Percentiles rank a stretch among this genome's conserved stretches.
Evolutionary conservation across 805 yeast species (phyloP).

Genomic region (Millerozyma miso): DNA sequence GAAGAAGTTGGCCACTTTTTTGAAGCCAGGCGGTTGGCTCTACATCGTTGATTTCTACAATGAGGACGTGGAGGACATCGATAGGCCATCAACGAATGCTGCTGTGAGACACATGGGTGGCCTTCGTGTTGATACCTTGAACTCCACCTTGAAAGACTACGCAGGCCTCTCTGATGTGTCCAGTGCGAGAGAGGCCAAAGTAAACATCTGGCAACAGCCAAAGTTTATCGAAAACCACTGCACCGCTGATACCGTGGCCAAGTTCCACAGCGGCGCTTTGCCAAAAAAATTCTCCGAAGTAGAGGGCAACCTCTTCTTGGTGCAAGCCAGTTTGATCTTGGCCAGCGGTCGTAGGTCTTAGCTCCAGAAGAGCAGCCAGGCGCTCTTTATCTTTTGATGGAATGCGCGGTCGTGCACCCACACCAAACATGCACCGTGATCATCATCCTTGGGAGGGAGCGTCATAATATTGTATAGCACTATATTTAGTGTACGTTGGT

Average conservation of each 20-base stretch:
- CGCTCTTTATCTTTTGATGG: no score
- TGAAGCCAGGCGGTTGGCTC: conserved; percentile 31
- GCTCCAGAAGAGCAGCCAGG: no score
- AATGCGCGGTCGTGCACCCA: no score
- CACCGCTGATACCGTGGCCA: conserved; percentile 8
- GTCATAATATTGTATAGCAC: no score
- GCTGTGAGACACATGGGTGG: conserved; percentile 32
- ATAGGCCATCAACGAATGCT: conserved; percentile 1
- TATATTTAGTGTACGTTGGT: no score
- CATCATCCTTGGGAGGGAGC: no score
- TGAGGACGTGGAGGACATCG: conserved; percentile 20
- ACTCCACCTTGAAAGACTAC: conserved; percentile 15
- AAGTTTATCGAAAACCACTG: conserved; percentile 25
- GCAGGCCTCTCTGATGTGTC: conserved; percentile 20
- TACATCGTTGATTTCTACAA: conserved; percentile 38
- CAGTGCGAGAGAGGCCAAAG: conserved; percentile 16
- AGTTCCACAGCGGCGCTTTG: conserved; percentile 14
- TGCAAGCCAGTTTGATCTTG: conserved; percentile 19
- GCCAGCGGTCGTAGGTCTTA: conserved; percentile 22
- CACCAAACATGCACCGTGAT: no score
- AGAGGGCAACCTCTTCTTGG: conserved; percentile 8
- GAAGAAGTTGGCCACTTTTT: conserved; percentile 25
- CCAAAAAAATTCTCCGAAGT: conserved; percentile 6
- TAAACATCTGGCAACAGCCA: conserved; percentile 19
- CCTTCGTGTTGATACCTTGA: conserved; percentile 19